Evolutionary conservation across 148 eudicot genomes (phyloP), one percentile per base, ranked within the genome.

Genomic region (Euryodendron excelsum): DNA sequence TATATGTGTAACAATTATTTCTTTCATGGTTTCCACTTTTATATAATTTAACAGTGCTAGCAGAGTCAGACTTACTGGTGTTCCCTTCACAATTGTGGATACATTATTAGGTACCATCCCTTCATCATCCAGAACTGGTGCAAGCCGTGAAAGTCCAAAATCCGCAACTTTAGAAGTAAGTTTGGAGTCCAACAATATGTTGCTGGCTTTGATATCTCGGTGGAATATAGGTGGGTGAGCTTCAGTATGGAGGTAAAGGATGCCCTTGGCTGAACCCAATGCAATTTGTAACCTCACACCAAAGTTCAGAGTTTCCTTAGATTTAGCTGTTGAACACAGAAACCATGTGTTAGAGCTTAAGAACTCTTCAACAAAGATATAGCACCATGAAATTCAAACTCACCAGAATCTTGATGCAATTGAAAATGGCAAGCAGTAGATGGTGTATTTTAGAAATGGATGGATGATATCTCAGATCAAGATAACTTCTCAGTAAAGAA

Each of bases 221-320:
- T 94, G 98, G 77, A 92, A 92, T 79, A 94, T 91, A 12, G 98
- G 98, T 30, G 98, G 98, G 73, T 94, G 72, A 61, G 97, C 98
- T 85, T 94, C 98, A 10, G 93, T 88, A 79, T 94, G 98, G 63
- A 94, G 89, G 85, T 94, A 94, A 74, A 92, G 90, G 79, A 94
- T 87, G 30, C 95, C 98, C 78, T 86, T 91, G 12, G 98, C 90
- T 23, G 97, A 86, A 79, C 90, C 98, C 76, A 94, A 69, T 64
- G 97, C 98, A 58, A 94, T 74, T 44, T 80, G 88, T 79, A 94
- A 78, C 81, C 98, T 92, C 88, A 75, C 72, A 37, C 81, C 86
- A 82, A 94, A 92, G 73, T 82, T 84, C 78, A 94, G 81, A 58
- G 77, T 77, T 83, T 79, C 83, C 82, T 85, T 86, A 58, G 80